These are phyloP conservation scores for Aspergillus pseudoviridinutans DNA, from an alignment of 2,329 filamentous ascomycete genomes.

Conservation along the genomic window DNA sequence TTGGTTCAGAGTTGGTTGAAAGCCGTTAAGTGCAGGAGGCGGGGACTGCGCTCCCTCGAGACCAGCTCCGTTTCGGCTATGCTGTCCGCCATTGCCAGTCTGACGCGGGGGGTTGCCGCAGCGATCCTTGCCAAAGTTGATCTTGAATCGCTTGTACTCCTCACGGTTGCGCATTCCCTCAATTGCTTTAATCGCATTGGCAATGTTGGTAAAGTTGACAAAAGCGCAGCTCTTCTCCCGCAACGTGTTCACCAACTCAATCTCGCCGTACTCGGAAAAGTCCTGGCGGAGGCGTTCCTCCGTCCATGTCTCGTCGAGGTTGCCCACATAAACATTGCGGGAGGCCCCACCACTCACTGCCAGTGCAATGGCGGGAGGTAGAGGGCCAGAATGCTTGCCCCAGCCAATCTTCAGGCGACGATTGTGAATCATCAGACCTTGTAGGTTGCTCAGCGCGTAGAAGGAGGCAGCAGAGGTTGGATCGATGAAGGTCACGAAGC, in stretches of 20 bases:
- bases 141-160: constrained; percentile 98
- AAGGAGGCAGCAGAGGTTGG: constrained; percentile 96
- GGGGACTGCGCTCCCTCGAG: constrained; percentile 54
- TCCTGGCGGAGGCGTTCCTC: constrained; percentile 94
- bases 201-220: constrained; percentile 99
- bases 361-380: constrained; percentile 91
- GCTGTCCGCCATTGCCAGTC: constrained; percentile 61
- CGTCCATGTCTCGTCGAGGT: constrained; percentile 94
- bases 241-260: constrained; percentile 93
- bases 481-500: constrained; percentile 99
- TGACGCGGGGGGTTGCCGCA: constrained; percentile 96
- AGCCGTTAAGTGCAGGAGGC: constrained; percentile 53
- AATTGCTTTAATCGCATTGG: constrained; percentile 98
- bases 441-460: constrained; percentile 94
- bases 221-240: constrained; percentile 99
- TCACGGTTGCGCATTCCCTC: constrained; percentile 92
- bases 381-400: constrained; percentile 97
- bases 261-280: constrained; percentile 96
- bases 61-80: constrained; percentile 60
- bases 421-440: constrained; percentile 99
- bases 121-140: constrained; percentile 98
- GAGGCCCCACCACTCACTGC: constrained; percentile 95
- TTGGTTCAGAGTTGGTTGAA: constrained; percentile 52
- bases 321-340: constrained; percentile 97
- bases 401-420: constrained; percentile 96